A percentile compares a stretch with the other conserved stretches of the same genome.
Conservation (phyloP, 2,329 filamentous ascomycete genomes). For the Coleophoma cylindrospora region DNA sequence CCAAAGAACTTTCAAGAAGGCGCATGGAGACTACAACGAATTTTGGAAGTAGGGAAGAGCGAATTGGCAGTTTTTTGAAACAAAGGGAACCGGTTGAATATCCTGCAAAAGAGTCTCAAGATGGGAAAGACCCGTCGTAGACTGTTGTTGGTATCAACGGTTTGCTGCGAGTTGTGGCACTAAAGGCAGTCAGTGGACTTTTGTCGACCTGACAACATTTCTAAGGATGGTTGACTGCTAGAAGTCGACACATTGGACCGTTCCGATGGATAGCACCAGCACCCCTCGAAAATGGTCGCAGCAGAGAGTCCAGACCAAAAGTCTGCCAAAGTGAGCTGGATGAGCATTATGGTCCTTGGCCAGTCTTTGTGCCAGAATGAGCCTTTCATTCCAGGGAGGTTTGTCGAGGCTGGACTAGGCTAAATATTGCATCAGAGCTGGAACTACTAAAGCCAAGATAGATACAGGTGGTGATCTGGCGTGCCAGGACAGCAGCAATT, state of each 20-base stretch:
- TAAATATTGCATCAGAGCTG: no score
- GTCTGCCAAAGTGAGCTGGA: no score
- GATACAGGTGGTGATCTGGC: no score
- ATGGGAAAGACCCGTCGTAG: conserved; percentile 36
- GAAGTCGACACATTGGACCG: background rate
- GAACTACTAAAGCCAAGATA: no score
- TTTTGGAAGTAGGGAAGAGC: conserved; percentile 51
- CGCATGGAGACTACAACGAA: conserved; percentile 47
- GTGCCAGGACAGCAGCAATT: no score
- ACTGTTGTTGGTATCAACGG: conserved; percentile 38
- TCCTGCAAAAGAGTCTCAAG: conserved; percentile 21
- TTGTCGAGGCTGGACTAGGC: no score
- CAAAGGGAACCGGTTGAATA: conserved; percentile 51
- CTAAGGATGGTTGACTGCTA: conserved; percentile 1
- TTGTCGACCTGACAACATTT: conserved; percentile 9
- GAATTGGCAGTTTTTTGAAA: conserved; percentile 73
- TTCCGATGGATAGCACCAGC: background rate
- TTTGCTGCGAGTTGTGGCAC: conserved; percentile 37
- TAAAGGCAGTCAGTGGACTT: conserved; percentile 12
- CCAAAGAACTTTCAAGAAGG: conserved; percentile 52
- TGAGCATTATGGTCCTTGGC: no score
- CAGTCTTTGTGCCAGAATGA: no score
- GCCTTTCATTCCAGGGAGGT: no score
- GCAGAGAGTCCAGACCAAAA: no score
- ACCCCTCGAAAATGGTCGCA: background rate